These are phyloP conservation scores for Penicillium alfredii DNA, from an alignment of 495 filamentous ascomycete genomes.

Conservation along the genomic window DNA sequence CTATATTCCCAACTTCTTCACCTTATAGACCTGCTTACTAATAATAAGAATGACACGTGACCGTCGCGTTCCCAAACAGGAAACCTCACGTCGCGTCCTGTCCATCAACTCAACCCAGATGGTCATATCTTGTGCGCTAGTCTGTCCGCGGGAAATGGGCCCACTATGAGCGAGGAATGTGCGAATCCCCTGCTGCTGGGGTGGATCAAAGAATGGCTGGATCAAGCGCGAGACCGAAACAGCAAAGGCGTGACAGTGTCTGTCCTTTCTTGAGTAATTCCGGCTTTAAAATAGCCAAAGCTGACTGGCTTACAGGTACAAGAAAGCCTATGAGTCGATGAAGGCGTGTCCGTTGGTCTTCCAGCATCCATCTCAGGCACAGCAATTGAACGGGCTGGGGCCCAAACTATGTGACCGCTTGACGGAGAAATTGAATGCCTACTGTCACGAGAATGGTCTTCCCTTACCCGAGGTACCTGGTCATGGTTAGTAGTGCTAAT, in stretches of 20 bases:
- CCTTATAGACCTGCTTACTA: no score
- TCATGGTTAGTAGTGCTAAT: constrained; percentile 18
- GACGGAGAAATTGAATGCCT: constrained; percentile 58
- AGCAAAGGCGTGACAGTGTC: constrained; percentile 60
- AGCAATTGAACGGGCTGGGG: constrained; percentile 67
- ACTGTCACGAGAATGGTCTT: constrained; percentile 64
- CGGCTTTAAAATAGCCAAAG: neutral
- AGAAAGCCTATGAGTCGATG: constrained; percentile 74
- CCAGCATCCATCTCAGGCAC: constrained; percentile 67
- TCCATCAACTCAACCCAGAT: neutral
- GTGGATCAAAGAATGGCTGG: constrained; percentile 78
- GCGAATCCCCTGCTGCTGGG: constrained; percentile 69
- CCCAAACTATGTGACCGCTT: constrained; percentile 63
- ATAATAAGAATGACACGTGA: no score
- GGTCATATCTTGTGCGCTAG: no score
- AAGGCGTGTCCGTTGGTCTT: constrained; percentile 71
- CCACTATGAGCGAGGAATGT: constrained; percentile 42
- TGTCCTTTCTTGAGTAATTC: constrained; percentile 15
- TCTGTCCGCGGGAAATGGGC: constrained; percentile 1
- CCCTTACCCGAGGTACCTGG: constrained; percentile 60
- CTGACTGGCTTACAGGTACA: constrained; percentile 48
- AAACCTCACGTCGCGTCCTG: constrained; percentile 17
- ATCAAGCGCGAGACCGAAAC: constrained; percentile 64
- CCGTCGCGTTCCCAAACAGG: constrained; percentile 19
- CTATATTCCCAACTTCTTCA: no score